Conservation (phyloP, 257 asterid genomes). For the Solanum neorickii region DNA sequence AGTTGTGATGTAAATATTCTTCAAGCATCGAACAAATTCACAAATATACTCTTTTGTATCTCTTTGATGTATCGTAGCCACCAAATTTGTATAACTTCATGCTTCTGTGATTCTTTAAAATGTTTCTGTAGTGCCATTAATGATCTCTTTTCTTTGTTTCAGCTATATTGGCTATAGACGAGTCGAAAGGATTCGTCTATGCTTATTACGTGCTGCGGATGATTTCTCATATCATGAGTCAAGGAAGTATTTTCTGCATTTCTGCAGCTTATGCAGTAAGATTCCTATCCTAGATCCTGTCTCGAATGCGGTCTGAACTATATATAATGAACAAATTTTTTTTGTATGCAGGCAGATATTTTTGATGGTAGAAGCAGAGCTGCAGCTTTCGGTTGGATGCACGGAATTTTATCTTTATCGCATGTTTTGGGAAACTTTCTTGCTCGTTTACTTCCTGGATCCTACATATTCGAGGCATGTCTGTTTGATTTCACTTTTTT, state of each 20-base stretch:
- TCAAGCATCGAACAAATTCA: not conserved
- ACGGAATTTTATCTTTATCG: slow-evolving; percentile 76
- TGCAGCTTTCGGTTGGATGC: slow-evolving; percentile 82
- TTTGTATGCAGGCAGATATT: slow-evolving; percentile 65
- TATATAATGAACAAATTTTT: not conserved
- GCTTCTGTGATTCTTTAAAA: not conserved
- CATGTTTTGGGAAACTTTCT: slow-evolving; percentile 75
- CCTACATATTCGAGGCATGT: slow-evolving; percentile 56
- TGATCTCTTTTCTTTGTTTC: slow-evolving; percentile 9
- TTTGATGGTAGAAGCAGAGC: slow-evolving; percentile 47
- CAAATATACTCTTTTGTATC: not conserved
- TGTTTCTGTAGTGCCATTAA: not conserved
- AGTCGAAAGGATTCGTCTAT: slow-evolving; percentile 64
- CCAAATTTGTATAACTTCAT: not conserved
- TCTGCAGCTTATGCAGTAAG: slow-evolving; percentile 85
- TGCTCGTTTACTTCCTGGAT: slow-evolving; percentile 78
- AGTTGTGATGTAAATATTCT: not conserved
- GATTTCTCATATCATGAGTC: slow-evolving; percentile 62
- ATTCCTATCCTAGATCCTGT: not conserved
- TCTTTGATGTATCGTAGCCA: not conserved
- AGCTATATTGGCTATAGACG: slow-evolving; percentile 69
- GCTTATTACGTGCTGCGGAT: slow-evolving; percentile 68
- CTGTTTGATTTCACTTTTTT: not conserved
- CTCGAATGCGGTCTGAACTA: not conserved
- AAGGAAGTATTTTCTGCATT: slow-evolving; percentile 90